phyloP scores from a whole-genome alignment of 768 basidiomycete species.

The Amanita muscaria region DNA sequence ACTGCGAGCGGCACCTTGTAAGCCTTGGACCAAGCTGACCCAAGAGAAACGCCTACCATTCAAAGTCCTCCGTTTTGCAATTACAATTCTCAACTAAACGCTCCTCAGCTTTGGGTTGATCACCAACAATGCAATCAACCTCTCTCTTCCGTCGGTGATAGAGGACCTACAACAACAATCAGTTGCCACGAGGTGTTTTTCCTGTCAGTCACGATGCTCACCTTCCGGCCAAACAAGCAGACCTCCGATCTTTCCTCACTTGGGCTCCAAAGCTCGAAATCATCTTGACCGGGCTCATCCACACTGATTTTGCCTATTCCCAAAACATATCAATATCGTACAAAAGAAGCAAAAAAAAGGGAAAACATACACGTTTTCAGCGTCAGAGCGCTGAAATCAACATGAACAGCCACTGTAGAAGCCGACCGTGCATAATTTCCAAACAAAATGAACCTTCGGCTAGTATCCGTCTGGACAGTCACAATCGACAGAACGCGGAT shows the following conservation, averaged over 20 bases:
- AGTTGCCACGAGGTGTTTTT: neutral
- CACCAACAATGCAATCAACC: slow-evolving; percentile 77
- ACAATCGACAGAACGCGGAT: slow-evolving; percentile 71
- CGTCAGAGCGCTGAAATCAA: slow-evolving; percentile 84
- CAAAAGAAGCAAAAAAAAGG: neutral
- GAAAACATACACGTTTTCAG: slow-evolving; percentile 55
- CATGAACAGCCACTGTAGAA: slow-evolving; percentile 62
- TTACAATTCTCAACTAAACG: slow-evolving; percentile 61
- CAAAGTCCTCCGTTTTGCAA: slow-evolving; percentile 75
- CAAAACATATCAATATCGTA: slow-evolving; percentile 1
- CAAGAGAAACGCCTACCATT: slow-evolving; percentile 59
- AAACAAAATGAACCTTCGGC: slow-evolving; percentile 82
- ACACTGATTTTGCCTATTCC: slow-evolving; percentile 54
- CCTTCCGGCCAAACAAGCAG: slow-evolving; percentile 91
- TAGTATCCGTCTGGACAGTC: slow-evolving; percentile 86
- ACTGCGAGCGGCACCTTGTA: slow-evolving; percentile 31
- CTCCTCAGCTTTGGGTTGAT: slow-evolving; percentile 43
- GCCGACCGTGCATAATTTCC: slow-evolving; percentile 45
- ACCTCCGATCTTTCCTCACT: slow-evolving; percentile 79
- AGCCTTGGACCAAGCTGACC: neutral
- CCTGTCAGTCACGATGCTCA: too few relatives aligned
- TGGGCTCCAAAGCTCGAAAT: slow-evolving; percentile 97
- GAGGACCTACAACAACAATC: slow-evolving; percentile 47
- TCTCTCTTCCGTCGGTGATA: slow-evolving; percentile 84
- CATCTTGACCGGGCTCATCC: slow-evolving; percentile 73